Percentiles rank a stretch among this genome's conserved stretches.
Conservation (phyloP, 805 yeast species). For the Peterozyma xylosa region DNA sequence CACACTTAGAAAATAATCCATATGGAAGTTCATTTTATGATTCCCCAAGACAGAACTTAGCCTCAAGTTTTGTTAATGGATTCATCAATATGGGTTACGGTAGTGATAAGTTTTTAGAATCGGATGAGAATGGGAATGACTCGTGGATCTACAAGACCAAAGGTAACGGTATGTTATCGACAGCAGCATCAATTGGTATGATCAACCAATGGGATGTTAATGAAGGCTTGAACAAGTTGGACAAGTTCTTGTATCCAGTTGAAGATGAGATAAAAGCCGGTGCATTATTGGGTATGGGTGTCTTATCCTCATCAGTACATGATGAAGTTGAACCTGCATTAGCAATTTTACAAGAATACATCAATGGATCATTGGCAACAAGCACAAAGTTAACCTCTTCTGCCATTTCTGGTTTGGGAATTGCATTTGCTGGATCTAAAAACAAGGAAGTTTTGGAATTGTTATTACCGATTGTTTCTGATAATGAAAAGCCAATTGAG, state of each 20-base stretch:
- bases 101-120: constrained; percentile 70
- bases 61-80: constrained; percentile 89
- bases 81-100: constrained; percentile 90
- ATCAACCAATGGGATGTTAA: constrained; percentile 85
- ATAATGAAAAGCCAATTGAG: constrained; percentile 67
- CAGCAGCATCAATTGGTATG: constrained; percentile 89
- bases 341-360: constrained; percentile 75
- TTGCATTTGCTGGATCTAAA: constrained; percentile 91
- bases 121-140: constrained; percentile 56
- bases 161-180: constrained; percentile 83
- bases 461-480: constrained; percentile 76
- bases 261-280: constrained; percentile 93
- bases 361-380: constrained; percentile 39
- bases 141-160: constrained; percentile 90
- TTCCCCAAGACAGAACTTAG: constrained; percentile 91
- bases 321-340: constrained; percentile 94
- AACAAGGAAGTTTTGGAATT: constrained; percentile 76
- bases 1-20: constrained; percentile 67
- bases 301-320: constrained; percentile 86
- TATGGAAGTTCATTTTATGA: constrained; percentile 57
- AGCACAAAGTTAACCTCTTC: constrained; percentile 63
- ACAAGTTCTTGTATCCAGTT: constrained; percentile 77
- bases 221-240: constrained; percentile 85
- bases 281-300: constrained; percentile 91
- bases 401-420: constrained; percentile 85